Base-by-base conservation (phyloP, 1,284 basidiomycete genomes). In the Trametes pubescens region DNA sequence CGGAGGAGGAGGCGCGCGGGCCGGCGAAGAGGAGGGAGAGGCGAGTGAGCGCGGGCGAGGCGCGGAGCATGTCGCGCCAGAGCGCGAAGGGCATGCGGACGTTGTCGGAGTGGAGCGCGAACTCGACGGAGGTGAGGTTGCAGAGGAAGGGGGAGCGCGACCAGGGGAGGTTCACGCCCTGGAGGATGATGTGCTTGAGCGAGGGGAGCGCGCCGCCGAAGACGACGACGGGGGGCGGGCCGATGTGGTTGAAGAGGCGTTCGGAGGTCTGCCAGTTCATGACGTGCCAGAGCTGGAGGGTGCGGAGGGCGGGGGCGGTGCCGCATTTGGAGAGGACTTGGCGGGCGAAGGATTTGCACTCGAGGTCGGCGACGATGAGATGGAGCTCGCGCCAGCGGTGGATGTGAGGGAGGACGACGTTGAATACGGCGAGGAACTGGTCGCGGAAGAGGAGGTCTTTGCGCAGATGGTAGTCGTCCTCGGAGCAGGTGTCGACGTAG, bases 131-230 rank as follows among this genome's bases (percentile, higher is more conserved):
- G 47, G 80, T 75, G 46, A 89, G 77, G 51, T 78, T 77, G 38
- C 74, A 71, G 62, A 88, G 80, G 74, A 84, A 86, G n/a, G 83
- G 81, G 24, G 82, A 82, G 51, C 78, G 73, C 16, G 76, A 76
- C 86, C 86, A 88, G 4, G 84, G 84, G 44, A 89, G 79, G 72
- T 88, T 88, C 62, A 89, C 86, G 59, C 87, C 87, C 65, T 87
- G 85, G 59, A 89, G 77, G 32, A 84, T 84, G 54, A 88, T 79
- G 68, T 86, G 82, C 66, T 76, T 79, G 38, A 87, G 75, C 13
- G 74, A 71, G 16, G 86, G 86, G 22, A 86, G 77, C 16, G 71
- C 64, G 67, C 85, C 84, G 67, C 75, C 74, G 73, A 88, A 87
- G 44, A 86, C 81, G 64, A 79, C 75, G 21, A 87, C 86, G 16